These are phyloP conservation scores for Eutypa lata DNA, from an alignment of 2,329 filamentous ascomycete genomes.

Conservation along the genomic window DNA sequence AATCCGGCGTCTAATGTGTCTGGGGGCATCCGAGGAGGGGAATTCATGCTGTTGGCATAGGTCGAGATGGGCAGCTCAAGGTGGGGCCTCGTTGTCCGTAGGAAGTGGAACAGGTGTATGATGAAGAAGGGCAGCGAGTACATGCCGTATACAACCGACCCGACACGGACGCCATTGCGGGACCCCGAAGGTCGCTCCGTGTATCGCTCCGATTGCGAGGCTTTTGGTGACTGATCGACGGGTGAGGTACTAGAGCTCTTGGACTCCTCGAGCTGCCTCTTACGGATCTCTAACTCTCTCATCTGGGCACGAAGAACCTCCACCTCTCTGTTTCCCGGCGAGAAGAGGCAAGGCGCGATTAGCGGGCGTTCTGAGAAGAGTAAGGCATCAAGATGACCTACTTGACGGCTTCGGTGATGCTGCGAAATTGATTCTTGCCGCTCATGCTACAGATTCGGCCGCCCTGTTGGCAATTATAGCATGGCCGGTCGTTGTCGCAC, in stretches of 20 bases:
- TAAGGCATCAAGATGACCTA: background rate
- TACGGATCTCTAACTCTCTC: no score
- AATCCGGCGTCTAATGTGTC: no score
- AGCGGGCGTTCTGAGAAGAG: no score
- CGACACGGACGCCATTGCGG: constrained; percentile 5
- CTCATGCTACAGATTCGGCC: constrained; percentile 7
- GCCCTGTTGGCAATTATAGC: constrained; percentile 9
- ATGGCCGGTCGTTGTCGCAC: constrained; percentile 12
- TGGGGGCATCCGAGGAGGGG: no score
- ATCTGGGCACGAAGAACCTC: no score
- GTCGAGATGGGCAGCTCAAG: background rate
- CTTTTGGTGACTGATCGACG: no score
- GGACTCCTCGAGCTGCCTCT: no score
- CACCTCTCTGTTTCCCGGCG: no score
- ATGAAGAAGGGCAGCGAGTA: constrained; percentile 10
- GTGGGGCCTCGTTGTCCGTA: background rate
- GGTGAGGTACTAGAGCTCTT: no score
- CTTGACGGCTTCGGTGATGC: constrained; percentile 10
- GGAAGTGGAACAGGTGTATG: constrained; percentile 5
- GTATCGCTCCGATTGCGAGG: no score
- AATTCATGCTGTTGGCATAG: background rate
- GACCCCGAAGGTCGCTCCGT: constrained; percentile 2
- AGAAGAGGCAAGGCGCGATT: no score
- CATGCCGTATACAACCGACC: constrained; percentile 6
- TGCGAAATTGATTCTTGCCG: constrained; percentile 8